Conservation (phyloP, 2,329 filamentous ascomycete species). For the Sporothrix dimorphospora region DNA sequence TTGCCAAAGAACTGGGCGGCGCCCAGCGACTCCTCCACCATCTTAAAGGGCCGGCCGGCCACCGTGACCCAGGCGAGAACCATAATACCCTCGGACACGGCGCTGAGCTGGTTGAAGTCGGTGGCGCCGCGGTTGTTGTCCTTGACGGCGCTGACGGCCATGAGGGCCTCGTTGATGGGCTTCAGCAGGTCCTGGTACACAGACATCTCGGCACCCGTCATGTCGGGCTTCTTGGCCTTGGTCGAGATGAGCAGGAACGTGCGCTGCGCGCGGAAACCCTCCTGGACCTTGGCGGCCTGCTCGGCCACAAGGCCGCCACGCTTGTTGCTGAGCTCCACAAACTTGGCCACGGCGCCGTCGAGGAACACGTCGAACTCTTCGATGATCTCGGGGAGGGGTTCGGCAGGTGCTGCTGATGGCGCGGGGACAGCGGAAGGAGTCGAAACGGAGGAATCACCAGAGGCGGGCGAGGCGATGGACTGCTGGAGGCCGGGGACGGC, state of each 20-base stretch:
- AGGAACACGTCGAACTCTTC: slow-evolving; percentile 87
- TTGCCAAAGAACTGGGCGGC: slow-evolving; percentile 95
- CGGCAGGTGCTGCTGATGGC: slow-evolving; percentile 46
- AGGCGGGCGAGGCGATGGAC: slow-evolving; percentile 43
- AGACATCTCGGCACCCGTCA: slow-evolving; percentile 60
- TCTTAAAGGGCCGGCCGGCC: slow-evolving; percentile 79
- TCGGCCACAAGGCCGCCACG: slow-evolving; percentile 78
- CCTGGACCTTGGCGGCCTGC: slow-evolving; percentile 64
- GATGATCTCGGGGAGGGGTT: slow-evolving; percentile 73
- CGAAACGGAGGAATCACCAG: slow-evolving; percentile 40
- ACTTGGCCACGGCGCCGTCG: slow-evolving; percentile 72
- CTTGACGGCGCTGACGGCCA: slow-evolving; percentile 76
- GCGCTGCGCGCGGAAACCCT: slow-evolving; percentile 80
- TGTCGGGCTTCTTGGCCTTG: slow-evolving; percentile 89
- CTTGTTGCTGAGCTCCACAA: slow-evolving; percentile 75
- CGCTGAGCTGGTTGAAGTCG: slow-evolving; percentile 79
- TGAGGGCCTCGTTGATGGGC: slow-evolving; percentile 81
- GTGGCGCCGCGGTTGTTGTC: slow-evolving; percentile 77
- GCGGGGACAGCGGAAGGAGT: slow-evolving; percentile 42
- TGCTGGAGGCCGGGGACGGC: slow-evolving; percentile 52
- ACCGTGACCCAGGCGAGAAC: slow-evolving; percentile 89
- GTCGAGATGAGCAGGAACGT: slow-evolving; percentile 86
- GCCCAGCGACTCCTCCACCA: slow-evolving; percentile 79
- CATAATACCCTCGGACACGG: slow-evolving; percentile 87
- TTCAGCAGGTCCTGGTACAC: slow-evolving; percentile 78